phyloP scores from a whole-genome alignment of 2,329 filamentous ascomycete genomes.

The Mycosphaerella sp. region DNA sequence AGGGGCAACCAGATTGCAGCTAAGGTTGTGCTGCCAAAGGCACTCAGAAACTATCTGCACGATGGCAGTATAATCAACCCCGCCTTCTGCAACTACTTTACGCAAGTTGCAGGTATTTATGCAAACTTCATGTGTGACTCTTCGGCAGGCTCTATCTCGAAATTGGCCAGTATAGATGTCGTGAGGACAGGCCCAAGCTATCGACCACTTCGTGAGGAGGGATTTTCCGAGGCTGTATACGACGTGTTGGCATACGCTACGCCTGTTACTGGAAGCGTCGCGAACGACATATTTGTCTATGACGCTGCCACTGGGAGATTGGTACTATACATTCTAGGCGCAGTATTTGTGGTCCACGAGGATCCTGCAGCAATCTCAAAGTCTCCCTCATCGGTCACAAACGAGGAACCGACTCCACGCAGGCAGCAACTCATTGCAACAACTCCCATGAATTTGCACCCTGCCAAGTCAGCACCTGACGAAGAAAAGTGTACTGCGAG shows the following conservation, averaged over 20 bases:
- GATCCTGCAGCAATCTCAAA: background rate
- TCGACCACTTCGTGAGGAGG: background rate
- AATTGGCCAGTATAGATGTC: background rate
- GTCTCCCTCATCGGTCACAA: background rate
- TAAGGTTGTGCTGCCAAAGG: slow-evolving; percentile 3
- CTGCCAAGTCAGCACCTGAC: background rate
- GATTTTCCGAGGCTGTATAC: background rate
- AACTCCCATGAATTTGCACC: background rate
- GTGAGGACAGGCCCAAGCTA: background rate
- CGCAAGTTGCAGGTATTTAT: slow-evolving; percentile 4
- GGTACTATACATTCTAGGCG: slow-evolving; percentile 4
- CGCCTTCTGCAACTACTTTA: slow-evolving; percentile 1
- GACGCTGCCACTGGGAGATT: slow-evolving; percentile 2
- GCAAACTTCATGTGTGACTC: slow-evolving; percentile 1
- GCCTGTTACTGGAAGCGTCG: background rate
- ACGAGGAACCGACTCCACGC: background rate
- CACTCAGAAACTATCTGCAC: background rate
- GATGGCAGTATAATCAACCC: slow-evolving; percentile 1
- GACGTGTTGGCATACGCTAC: slow-evolving; percentile 5
- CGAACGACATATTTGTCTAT: slow-evolving; percentile 9
- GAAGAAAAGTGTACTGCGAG: background rate
- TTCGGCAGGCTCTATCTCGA: background rate
- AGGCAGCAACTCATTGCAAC: background rate
- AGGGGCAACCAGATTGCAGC: background rate
- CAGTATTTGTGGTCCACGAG: background rate